Percentiles rank a stretch among this genome's conserved stretches.
phyloP scores from a whole-genome alignment of 257 asterid species.

The Buddleja alternifolia region DNA sequence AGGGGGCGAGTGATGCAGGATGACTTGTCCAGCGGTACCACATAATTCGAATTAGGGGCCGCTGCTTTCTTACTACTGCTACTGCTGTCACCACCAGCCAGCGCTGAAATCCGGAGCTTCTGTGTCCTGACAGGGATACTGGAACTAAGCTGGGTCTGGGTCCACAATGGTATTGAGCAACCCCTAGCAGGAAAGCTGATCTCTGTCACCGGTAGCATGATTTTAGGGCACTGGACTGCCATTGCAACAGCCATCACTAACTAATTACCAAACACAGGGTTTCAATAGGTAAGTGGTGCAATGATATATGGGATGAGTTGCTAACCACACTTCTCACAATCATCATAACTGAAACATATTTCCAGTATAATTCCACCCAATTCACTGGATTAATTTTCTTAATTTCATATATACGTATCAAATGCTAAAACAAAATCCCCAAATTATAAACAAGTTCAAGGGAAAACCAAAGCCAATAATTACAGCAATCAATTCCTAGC shows the following conservation, averaged over 20 bases:
- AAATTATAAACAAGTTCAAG: neutral
- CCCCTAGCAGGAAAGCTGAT: constrained; percentile 29
- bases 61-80: constrained; percentile 54
- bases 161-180: constrained; percentile 24
- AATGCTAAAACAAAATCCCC: too few species aligned
- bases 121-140: constrained; percentile 29
- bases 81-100: constrained; percentile 43
- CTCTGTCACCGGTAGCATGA: constrained; percentile 36
- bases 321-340: constrained; percentile 16
- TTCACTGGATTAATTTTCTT: too few species aligned
- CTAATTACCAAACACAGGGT: constrained; percentile 27
- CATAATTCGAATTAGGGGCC: constrained; percentile 74
- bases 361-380: too few species aligned
- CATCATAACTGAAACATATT: too few species aligned
- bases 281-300: neutral
- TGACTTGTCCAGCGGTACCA: constrained; percentile 87
- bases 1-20: constrained; percentile 93
- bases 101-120: constrained; percentile 42
- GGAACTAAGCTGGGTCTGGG: constrained; percentile 21
- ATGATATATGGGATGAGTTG: neutral
- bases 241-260: constrained; percentile 36
- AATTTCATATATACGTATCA: too few species aligned
- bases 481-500: neutral
- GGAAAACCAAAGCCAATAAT: neutral
- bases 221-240: constrained; percentile 48